phyloP scores from a whole-genome alignment of 257 asterid genomes.

The Fraxinus quadrangulata region DNA sequence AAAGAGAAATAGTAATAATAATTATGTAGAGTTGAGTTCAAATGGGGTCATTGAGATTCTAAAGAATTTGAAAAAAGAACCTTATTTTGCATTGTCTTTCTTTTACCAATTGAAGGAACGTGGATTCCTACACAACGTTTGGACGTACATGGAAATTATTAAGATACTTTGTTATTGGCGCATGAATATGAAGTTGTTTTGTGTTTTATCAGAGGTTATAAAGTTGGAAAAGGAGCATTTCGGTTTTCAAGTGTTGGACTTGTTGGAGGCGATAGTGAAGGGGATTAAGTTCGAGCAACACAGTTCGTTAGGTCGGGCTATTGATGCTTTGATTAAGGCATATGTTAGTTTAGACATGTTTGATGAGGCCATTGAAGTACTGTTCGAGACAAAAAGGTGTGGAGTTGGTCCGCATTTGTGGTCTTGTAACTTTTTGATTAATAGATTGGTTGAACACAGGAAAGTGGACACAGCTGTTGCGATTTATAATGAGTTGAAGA shows the following conservation, averaged over 20 bases:
- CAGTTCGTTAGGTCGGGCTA: constrained; percentile 46
- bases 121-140: constrained; percentile 60
- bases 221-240: constrained; percentile 37
- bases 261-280: constrained; percentile 65
- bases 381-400: constrained; percentile 43
- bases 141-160: constrained; percentile 60
- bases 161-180: constrained; percentile 66
- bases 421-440: constrained; percentile 69
- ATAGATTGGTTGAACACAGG: constrained; percentile 58
- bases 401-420: constrained; percentile 52
- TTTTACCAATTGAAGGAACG: constrained; percentile 45
- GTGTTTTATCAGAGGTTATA: constrained; percentile 56
- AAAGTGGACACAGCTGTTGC: constrained; percentile 52
- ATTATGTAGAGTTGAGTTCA: constrained; percentile 33
- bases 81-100: constrained; percentile 49
- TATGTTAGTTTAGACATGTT: constrained; percentile 63
- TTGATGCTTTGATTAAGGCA: constrained; percentile 60
- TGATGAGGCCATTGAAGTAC: constrained; percentile 62
- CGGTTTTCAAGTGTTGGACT: constrained; percentile 51
- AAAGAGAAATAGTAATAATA: constrained; percentile 2
- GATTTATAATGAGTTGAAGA: constrained; percentile 55
- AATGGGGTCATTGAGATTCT: constrained; percentile 59
- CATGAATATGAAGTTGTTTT: constrained; percentile 47
- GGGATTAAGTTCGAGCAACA: constrained; percentile 47
- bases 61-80: constrained; percentile 47